These are phyloP conservation scores for Macrolepiota albuminosa DNA, from an alignment of 768 basidiomycete genomes.

Conservation along the genomic window DNA sequence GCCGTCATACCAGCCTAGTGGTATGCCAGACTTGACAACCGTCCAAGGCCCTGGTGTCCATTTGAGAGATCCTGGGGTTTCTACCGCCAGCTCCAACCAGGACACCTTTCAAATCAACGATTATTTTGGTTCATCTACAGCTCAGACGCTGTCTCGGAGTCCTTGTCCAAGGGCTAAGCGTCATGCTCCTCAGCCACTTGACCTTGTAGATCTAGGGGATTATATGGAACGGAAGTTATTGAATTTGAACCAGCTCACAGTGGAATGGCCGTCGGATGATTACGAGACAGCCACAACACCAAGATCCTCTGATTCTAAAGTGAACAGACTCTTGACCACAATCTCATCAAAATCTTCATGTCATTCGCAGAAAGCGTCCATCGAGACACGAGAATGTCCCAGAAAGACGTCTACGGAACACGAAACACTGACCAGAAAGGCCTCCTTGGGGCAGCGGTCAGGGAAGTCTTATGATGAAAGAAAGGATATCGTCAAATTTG, in stretches of 20 bases:
- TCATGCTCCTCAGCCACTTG: conserved; percentile 38
- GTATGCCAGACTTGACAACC: conserved; percentile 30
- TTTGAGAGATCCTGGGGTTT: conserved; percentile 19
- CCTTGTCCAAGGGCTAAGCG: conserved; percentile 53
- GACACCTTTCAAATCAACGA: conserved; percentile 26
- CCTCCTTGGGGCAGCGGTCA: conserved; percentile 33
- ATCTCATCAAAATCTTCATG: conserved; percentile 24
- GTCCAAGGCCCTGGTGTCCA: conserved; percentile 21
- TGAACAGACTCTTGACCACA: conserved; percentile 24
- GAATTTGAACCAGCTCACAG: conserved; percentile 43
- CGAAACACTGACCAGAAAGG: conserved; percentile 38
- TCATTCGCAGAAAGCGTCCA: conserved; percentile 37
- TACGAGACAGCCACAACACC: conserved; percentile 53
- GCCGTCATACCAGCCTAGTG: conserved; percentile 29
- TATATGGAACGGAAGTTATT: conserved; percentile 31
- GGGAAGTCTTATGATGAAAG: conserved; percentile 44
- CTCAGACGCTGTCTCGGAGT: conserved; percentile 29
- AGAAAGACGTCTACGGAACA: conserved; percentile 29
- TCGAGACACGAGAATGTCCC: conserved; percentile 25
- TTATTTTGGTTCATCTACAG: conserved; percentile 47
- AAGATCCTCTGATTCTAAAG: conserved; percentile 45
- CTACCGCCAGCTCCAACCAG: conserved; percentile 15
- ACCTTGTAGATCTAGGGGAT: conserved; percentile 27
- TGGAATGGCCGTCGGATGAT: conserved; percentile 50
- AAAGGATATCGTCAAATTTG: conserved; percentile 26